These are phyloP conservation scores for Pichia sp. DNA, from an alignment of 1,139 yeast genomes.

Conservation along the genomic window DNA sequence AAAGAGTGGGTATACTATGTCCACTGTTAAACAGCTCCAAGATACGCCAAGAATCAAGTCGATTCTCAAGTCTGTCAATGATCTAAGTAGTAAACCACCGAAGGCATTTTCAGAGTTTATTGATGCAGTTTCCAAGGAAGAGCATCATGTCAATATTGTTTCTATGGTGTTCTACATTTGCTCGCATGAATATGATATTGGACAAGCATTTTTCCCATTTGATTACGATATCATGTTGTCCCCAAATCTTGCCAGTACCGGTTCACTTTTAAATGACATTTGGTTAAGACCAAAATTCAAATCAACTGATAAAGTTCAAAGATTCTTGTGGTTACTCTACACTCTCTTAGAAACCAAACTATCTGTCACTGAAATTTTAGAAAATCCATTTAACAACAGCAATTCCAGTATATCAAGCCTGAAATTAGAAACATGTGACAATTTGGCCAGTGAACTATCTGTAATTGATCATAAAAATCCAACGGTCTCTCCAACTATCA, in stretches of 20 bases:
- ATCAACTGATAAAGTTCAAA: constrained; percentile 64
- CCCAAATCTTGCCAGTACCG: constrained; percentile 21
- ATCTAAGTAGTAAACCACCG: constrained; percentile 29
- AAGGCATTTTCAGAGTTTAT: constrained; percentile 29
- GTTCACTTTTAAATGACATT: constrained; percentile 34
- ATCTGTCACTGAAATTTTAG: constrained; percentile 47
- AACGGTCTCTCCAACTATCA: constrained; percentile 12
- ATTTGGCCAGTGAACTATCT: constrained; percentile 9
- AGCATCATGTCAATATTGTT: constrained; percentile 45
- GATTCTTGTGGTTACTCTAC: constrained; percentile 84
- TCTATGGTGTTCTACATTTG: constrained; percentile 75
- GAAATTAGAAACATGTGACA: constrained; percentile 24
- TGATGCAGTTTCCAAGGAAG: constrained; percentile 13
- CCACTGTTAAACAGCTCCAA: constrained; percentile 66
- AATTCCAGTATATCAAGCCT: neutral
- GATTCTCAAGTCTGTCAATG: constrained; percentile 69
- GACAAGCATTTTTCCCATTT: constrained; percentile 27
- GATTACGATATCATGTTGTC: constrained; percentile 16
- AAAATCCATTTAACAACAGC: constrained; percentile 55
- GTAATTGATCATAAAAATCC: constrained; percentile 11
- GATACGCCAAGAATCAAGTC: constrained; percentile 94
- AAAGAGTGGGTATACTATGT: constrained; percentile 28
- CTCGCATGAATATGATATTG: constrained; percentile 45
- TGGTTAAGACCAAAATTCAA: constrained; percentile 36
- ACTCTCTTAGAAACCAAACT: constrained; percentile 75